A percentile compares a stretch with the other conserved stretches of the same genome.
phyloP scores from a whole-genome alignment of 73 alveolate genomes.

The Paramecium sexaurelia region DNA sequence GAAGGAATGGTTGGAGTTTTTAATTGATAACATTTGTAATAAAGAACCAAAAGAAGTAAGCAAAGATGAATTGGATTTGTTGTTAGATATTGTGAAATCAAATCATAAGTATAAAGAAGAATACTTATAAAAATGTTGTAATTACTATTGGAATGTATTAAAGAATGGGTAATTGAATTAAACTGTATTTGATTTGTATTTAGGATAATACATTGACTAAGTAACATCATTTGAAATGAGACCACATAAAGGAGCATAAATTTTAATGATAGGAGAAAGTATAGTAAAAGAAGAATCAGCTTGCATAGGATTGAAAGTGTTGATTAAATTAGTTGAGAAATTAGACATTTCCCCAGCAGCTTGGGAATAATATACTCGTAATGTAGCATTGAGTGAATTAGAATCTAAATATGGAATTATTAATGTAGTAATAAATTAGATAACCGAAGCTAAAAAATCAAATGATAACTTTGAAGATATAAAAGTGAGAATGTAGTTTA shows the following conservation, averaged over 20 bases:
- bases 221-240: conserved; percentile 56
- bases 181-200: not conserved
- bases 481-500: conserved; percentile 29
- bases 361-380: conserved; percentile 50
- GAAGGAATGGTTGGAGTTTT: conserved; percentile 52
- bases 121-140: not conserved
- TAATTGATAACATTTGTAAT: conserved; percentile 62
- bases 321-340: conserved; percentile 37
- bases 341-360: conserved; percentile 27
- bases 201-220: conserved; percentile 2
- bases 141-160: conserved; percentile 28
- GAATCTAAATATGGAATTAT: not conserved
- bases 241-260: not conserved
- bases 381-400: conserved; percentile 7
- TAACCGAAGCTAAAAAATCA: not conserved
- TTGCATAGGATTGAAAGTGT: not conserved
- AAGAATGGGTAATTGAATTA: not conserved
- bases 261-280: not conserved
- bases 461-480: not conserved
- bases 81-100: conserved; percentile 71
- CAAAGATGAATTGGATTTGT: conserved; percentile 74
- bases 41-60: conserved; percentile 67
- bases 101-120: conserved; percentile 53
- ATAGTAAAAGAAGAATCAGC: not conserved
- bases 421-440: not conserved